Base-by-base conservation (phyloP, 75 land plant genomes). In the Selaginella tamariscina region DNA sequence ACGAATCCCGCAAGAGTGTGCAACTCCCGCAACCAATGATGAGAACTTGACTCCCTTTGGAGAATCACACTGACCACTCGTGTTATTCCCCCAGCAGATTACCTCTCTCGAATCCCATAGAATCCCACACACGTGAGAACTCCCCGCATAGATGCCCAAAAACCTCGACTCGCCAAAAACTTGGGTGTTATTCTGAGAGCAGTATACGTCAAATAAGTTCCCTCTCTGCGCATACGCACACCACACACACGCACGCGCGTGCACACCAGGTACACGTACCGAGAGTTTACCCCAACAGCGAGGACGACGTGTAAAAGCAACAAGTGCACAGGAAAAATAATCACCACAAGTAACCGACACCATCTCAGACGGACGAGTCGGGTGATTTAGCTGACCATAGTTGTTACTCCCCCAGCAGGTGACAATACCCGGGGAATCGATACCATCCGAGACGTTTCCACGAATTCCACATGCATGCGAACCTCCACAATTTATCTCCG, bases 1-100 rank as follows among this genome's bases (percentile, higher is more conserved):
- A 27, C 84, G 28, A 24, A 86, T 81, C 18, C 89, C 89, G 65
- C 89, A 86, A 27, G 80, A 76, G 71, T 86, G 82, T 0, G 30
- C 54, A 18, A 65, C 60, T 9, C 89, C 86, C 0, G 82, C 89
- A 0, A 84, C 32, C 8, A 86, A 54, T 1, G 72, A 31, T 21
- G 77, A 81, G 29, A 81, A 84, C 1, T 71, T 23, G 44, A 57
- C 71, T 2, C 74, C 74, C 1, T 21, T 2, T 9, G 81, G 82
- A 33, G 79, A 77, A 33, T 11, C 30, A 26, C 18, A 54, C 24
- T 32, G 75, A 21, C 31, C 32, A 9, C 64, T 30, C 27, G 56
- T 64, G 31, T 31, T 65, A 1, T 70, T 72, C 27, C 88, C 86
- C 83, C 83, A 86, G 65, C 88, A 86, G 22, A 68, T 70, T 20